phyloP scores from a whole-genome alignment of 352 stramenopile species.

The Salisapilia sapeloensis region DNA sequence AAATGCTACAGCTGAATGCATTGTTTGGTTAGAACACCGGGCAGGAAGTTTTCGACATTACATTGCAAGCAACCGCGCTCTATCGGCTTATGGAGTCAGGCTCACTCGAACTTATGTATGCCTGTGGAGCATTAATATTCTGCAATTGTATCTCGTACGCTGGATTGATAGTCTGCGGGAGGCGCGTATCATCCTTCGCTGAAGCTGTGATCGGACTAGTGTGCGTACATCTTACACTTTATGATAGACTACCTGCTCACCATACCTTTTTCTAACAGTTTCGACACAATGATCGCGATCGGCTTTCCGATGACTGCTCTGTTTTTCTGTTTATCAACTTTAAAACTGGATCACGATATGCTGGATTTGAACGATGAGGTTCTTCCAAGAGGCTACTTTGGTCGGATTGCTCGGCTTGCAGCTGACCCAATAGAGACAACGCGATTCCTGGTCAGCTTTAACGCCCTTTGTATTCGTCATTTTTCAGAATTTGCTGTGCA shows the following conservation, averaged over 20 bases:
- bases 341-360: conserved; percentile 11
- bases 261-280: conserved; percentile 4
- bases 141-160: too few relatives aligned
- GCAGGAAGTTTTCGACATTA: too few relatives aligned
- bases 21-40: too few relatives aligned
- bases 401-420: conserved; percentile 9
- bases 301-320: conserved; percentile 11
- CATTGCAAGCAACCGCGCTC: too few relatives aligned
- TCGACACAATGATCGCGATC: conserved; percentile 14
- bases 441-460: conserved; percentile 10
- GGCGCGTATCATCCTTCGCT: too few relatives aligned
- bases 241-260: conserved; percentile 15
- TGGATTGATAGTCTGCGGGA: too few relatives aligned
- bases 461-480: conserved; percentile 13
- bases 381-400: conserved; percentile 10
- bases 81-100: too few relatives aligned
- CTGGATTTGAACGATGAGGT: conserved; percentile 14
- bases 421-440: conserved; percentile 8
- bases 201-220: neutral
- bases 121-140: too few relatives aligned
- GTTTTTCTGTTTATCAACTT: conserved; percentile 7
- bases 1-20: too few relatives aligned
- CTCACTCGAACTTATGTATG: too few relatives aligned
- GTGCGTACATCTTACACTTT: conserved; percentile 4
- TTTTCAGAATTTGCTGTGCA: conserved; percentile 9